Base-by-base conservation (phyloP, 441 rosid species). In the Raphanus hybrid region DNA sequence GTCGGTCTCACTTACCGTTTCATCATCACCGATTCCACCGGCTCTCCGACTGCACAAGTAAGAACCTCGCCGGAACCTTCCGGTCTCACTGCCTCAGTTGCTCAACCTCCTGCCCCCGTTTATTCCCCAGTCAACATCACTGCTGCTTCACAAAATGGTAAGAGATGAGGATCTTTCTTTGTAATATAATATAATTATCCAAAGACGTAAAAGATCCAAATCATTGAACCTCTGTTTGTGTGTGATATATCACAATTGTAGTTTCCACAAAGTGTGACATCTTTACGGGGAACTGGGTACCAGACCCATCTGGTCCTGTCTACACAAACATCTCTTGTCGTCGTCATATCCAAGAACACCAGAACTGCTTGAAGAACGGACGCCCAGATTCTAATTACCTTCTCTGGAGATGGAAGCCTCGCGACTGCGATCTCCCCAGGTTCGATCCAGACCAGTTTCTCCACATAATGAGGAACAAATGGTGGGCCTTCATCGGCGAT, bases 401-500 rank as follows among this genome's bases (percentile, higher is more conserved):
- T 32, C 57, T 76, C 16, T 90, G 94, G 94, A 84, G 84, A 72
- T 90, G 94, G 92, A 80, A 79, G 35, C 94, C 90, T 11, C 75
- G 78, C 68, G 80, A 75, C 20, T 90, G 94, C 50, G 81, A 84
- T 60, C 80, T 90, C 18, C 89, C 90, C 0, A 84, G 72, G 84
- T 88, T 90, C 29, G 45, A 84, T 60, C 87, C 94, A 4, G n/a
- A 70, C 18, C 78, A 41, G 1, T 86, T 88, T 45, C 86, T 90
- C 14, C 73, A 78, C 62, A n/a, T n/a, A 1, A 83, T 85, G 88
- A 85, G 83, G 77, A 78, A 85, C 71, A 88, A 90, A 69, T 76
- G 84, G 18, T 88, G 83, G 89, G 92, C 89, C 11, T 90, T 88
- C 18, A 80, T 90, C 26, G 92, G 94, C 5, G 92, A 90, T 79